A percentile compares a stretch with the other conserved stretches of the same genome.
phyloP scores from a whole-genome alignment of 768 basidiomycete species.

The Rhizopogon roseolus region DNA sequence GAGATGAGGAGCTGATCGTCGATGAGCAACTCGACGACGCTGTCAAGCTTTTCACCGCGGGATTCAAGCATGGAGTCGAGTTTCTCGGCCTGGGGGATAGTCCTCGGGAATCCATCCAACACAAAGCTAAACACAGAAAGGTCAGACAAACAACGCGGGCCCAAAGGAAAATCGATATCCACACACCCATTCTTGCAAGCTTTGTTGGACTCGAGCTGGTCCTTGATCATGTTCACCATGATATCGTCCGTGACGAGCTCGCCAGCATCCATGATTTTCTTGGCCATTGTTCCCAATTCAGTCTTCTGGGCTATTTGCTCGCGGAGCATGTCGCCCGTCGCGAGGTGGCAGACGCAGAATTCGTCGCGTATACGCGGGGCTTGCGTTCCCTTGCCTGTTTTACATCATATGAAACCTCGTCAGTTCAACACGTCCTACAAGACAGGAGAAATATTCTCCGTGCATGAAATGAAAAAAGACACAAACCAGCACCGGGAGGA shows the following conservation, averaged over 20 bases:
- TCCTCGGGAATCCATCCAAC: constrained; percentile 98
- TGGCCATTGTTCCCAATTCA: constrained; percentile 82
- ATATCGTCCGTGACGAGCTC: constrained; percentile 96
- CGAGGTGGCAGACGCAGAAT: constrained; percentile 96
- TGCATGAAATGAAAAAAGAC: neutral
- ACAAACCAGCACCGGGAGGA: constrained; percentile 93
- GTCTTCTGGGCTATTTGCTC: constrained; percentile 90
- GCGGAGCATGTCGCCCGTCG: constrained; percentile 98
- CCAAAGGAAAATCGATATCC: neutral
- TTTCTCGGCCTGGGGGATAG: constrained; percentile 94
- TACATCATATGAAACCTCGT: neutral
- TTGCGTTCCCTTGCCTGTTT: constrained; percentile 94
- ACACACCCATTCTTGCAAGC: constrained; percentile 93
- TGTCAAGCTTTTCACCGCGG: constrained; percentile 86
- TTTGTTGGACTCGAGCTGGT: constrained; percentile 90
- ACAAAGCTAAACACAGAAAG: constrained; percentile 65
- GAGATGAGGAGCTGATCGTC: constrained; percentile 95
- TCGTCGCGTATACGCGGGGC: constrained; percentile 88
- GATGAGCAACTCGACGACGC: constrained; percentile 89
- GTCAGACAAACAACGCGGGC: neutral
- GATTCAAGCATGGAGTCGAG: constrained; percentile 84
- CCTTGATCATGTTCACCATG: constrained; percentile 96
- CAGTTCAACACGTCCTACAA: neutral
- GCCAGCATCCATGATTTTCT: constrained; percentile 97
- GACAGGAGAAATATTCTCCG: neutral